Percentiles rank a stretch among this genome's conserved stretches.
phyloP scores from a whole-genome alignment of 805 yeast genomes.

The Zygoascus flipseniorum region DNA sequence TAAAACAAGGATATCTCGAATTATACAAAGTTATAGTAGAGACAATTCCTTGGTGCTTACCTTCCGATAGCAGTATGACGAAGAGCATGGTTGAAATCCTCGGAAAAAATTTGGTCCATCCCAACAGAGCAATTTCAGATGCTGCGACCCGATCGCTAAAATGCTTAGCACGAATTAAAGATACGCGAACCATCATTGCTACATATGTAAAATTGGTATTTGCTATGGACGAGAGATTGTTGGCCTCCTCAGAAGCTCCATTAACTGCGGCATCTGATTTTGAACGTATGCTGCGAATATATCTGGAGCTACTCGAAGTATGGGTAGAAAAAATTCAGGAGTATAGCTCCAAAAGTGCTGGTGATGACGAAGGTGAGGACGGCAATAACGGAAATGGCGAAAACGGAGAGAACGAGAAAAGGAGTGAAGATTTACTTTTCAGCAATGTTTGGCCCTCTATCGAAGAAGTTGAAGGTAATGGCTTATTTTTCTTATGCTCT shows the following conservation, averaged over 20 bases:
- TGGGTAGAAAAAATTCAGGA: slow-evolving; percentile 46
- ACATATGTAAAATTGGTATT: slow-evolving; percentile 75
- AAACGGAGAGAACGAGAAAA: slow-evolving; percentile 13
- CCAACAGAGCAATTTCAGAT: slow-evolving; percentile 48
- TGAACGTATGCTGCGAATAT: slow-evolving; percentile 49
- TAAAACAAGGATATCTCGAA: slow-evolving; percentile 39
- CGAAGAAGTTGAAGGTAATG: slow-evolving; percentile 95
- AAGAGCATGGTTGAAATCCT: slow-evolving; percentile 55
- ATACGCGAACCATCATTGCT: slow-evolving; percentile 62
- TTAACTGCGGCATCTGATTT: slow-evolving; percentile 56
- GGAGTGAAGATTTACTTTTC: slow-evolving; percentile 9
- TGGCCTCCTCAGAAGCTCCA: slow-evolving; percentile 43
- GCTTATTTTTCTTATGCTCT: slow-evolving; percentile 81
- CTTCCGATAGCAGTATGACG: slow-evolving; percentile 14
- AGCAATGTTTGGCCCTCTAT: slow-evolving; percentile 74
- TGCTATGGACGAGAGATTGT: slow-evolving; percentile 53
- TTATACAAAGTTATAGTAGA: slow-evolving; percentile 64
- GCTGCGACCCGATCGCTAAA: slow-evolving; percentile 60
- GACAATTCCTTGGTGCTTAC: slow-evolving; percentile 68
- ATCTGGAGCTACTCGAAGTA: slow-evolving; percentile 68
- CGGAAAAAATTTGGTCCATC: slow-evolving; percentile 68
- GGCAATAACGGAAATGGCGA: slow-evolving; percentile 26
- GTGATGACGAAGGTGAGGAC: slow-evolving; percentile 21
- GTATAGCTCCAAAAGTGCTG: slow-evolving; percentile 11
- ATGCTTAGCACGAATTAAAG: slow-evolving; percentile 55